Evolutionary conservation across 495 filamentous ascomycete species (phyloP).

Genomic region (Podospora pseudopauciseta): DNA sequence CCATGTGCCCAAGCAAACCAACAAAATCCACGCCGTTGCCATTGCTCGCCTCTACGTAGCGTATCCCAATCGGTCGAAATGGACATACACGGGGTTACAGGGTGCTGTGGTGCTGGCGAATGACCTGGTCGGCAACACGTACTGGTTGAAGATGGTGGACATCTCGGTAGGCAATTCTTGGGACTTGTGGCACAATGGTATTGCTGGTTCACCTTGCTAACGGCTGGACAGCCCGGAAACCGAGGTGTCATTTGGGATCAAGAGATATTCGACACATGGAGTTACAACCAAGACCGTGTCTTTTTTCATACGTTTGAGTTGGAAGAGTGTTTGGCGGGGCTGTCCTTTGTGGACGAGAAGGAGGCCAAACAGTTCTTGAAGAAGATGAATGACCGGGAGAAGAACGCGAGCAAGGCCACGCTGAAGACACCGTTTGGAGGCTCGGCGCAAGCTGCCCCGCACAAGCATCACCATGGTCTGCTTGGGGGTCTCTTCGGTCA

Average conservation of each 20-base stretch:
- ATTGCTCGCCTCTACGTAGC: slow-evolving; percentile 93
- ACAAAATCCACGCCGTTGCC: slow-evolving; percentile 93
- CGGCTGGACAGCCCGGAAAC: slow-evolving; percentile 58
- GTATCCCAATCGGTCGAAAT: slow-evolving; percentile 79
- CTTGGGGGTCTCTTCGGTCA: slow-evolving; percentile 71
- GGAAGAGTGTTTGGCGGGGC: slow-evolving; percentile 80
- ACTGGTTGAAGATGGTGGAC: slow-evolving; percentile 96
- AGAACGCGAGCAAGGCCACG: slow-evolving; percentile 86
- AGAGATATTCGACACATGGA: slow-evolving; percentile 91
- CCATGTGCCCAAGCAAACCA: slow-evolving; percentile 81
- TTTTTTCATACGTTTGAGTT: slow-evolving; percentile 98
- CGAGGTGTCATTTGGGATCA: slow-evolving; percentile 97
- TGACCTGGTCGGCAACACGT: slow-evolving; percentile 89
- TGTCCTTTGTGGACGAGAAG: slow-evolving; percentile 94
- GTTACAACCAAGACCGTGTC: slow-evolving; percentile 90
- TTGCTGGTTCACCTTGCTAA: slow-evolving; percentile 18
- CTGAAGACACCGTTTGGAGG: slow-evolving; percentile 72
- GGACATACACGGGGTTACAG: slow-evolving; percentile 91
- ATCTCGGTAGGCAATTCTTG: slow-evolving; percentile 64
- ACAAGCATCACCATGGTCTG: slow-evolving; percentile 43
- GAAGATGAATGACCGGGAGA: slow-evolving; percentile 91
- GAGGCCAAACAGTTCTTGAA: slow-evolving; percentile 92
- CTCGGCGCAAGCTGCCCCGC: slow-evolving; percentile 40
- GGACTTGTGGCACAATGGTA: background rate
- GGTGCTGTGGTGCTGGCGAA: slow-evolving; percentile 92